Evolutionary conservation across 2,329 filamentous ascomycete genomes (phyloP), one percentile per base, ranked within the genome.

Genomic region (Drechmeria coniospora): DNA sequence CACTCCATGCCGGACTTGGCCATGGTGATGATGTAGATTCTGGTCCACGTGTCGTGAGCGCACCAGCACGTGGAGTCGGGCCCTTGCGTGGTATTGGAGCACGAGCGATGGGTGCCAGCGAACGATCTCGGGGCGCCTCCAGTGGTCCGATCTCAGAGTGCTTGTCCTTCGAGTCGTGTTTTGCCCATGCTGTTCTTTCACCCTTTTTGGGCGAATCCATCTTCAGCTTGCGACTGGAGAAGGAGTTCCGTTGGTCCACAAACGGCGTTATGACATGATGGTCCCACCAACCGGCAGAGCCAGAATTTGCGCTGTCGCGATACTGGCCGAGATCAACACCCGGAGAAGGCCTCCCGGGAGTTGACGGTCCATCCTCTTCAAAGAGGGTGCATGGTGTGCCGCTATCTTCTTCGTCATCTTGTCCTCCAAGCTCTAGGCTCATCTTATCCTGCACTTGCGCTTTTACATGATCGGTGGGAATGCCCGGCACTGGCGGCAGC

Each of bases 231-330:
- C 52, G 51, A 25, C 51, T 54, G 25, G 57, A 53, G 14, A 64
- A 59, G 21, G 59, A 61, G 10, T 54, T 40, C 27, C 39, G 50
- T 41, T 39, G 62, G 42, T 65, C 59, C 11, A 52, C 41, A 41
- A 83, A 83, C 0, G 79, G 79, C 1, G 78, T 79, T 6, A 68
- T 74, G 30, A 84, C 70, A 37, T 79, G n/a, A n/a, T n/a, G 64
- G 41, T 81, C 79, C 79, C 79, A 84, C 78, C 79, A 84, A 13
- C 79, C 79, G 33, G 64, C 62, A 15, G 74, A 76, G 30, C 62
- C 63, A 8, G 68, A 64, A 23, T 59, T 63, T 16, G 66, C 68
- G 22, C 65, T 68, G 26, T 61, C 49, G 24, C 61, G 49, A 23
- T 55, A 51, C 37, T 56, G 26, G 25, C 47, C 44, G 7, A 48